Conservation (phyloP, 2,329 filamentous ascomycete genomes). For the Colletotrichum incanum region DNA sequence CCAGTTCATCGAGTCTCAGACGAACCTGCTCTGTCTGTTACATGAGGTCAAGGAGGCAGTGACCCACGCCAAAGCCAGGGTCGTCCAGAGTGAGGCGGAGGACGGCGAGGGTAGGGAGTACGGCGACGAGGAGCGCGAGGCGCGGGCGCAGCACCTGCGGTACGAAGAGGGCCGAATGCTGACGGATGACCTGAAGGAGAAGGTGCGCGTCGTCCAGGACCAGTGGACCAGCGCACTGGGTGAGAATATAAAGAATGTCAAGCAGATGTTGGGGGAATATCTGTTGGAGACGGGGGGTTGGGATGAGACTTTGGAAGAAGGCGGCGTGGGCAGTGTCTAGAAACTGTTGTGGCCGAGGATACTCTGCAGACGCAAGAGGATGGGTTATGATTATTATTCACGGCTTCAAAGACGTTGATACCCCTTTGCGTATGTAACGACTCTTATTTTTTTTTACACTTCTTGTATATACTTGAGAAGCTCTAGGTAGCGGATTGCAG, state of each 20-base stretch:
- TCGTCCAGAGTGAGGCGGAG: constrained; percentile 76
- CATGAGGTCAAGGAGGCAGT: constrained; percentile 91
- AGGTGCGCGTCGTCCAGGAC: constrained; percentile 90
- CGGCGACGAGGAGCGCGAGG: constrained; percentile 52
- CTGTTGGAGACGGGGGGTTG: constrained; percentile 86
- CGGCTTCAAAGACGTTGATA: constrained; percentile 43
- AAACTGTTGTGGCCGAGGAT: neutral
- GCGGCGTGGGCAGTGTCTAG: constrained; percentile 65
- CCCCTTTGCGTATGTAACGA: constrained; percentile 43
- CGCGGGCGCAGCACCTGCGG: constrained; percentile 70
- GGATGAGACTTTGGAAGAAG: constrained; percentile 82
- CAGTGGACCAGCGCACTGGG: constrained; percentile 94
- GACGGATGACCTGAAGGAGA: constrained; percentile 92
- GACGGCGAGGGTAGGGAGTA: constrained; percentile 55
- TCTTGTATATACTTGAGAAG: constrained; percentile 37
- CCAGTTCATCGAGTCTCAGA: constrained; percentile 97
- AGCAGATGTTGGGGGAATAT: constrained; percentile 81
- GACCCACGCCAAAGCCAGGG: constrained; percentile 77
- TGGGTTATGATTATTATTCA: constrained; percentile 27
- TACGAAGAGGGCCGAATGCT: constrained; percentile 78
- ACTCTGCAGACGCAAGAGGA: constrained; percentile 3
- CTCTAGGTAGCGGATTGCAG: constrained; percentile 10
- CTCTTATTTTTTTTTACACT: constrained; percentile 26
- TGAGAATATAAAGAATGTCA: constrained; percentile 80
- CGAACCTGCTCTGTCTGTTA: constrained; percentile 88